Conservation (phyloP, 768 basidiomycete genomes). For the Tephrocybe sp. region DNA sequence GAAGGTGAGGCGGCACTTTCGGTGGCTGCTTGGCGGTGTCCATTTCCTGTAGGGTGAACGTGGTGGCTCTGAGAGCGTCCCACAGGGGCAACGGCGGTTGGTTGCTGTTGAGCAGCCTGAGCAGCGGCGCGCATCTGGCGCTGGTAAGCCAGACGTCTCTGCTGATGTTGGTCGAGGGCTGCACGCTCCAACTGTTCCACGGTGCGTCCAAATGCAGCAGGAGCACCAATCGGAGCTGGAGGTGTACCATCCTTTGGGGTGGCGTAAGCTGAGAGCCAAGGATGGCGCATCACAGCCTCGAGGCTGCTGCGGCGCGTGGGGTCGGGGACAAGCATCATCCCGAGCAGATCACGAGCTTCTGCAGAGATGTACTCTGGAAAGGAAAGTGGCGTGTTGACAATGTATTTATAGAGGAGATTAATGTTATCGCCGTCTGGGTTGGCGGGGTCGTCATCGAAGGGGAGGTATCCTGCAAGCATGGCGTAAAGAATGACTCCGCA, state of each 20-base stretch:
- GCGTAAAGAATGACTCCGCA: constrained; percentile 96
- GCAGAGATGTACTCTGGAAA: constrained; percentile 95
- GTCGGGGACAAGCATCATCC: constrained; percentile 93
- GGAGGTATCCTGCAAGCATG: constrained; percentile 96
- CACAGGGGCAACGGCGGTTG: constrained; percentile 19
- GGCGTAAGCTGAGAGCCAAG: constrained; percentile 74
- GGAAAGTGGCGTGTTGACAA: constrained; percentile 92
- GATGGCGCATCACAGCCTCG: constrained; percentile 77
- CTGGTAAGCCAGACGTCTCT: constrained; percentile 80
- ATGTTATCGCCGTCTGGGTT: constrained; percentile 99
- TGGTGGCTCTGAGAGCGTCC: constrained; percentile 55
- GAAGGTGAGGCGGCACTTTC: constrained; percentile 17
- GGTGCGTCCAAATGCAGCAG: constrained; percentile 55
- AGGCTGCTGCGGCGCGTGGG: constrained; percentile 78
- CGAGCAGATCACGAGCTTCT: constrained; percentile 79
- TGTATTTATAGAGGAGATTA: constrained; percentile 97
- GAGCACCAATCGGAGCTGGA: constrained; percentile 24
- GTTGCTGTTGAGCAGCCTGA: constrained; percentile 26
- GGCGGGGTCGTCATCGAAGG: constrained; percentile 97
- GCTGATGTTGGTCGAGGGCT: constrained; percentile 82
- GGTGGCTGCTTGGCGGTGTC: constrained; percentile 28
- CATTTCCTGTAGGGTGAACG: constrained; percentile 35
- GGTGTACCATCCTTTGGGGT: constrained; percentile 24
- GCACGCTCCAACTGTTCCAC: constrained; percentile 78
- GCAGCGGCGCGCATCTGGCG: constrained; percentile 67